A percentile compares a stretch with the other conserved stretches of the same genome.
Conservation (phyloP, 73 alveolate species). For the Paramecium sonneborni region DNA sequence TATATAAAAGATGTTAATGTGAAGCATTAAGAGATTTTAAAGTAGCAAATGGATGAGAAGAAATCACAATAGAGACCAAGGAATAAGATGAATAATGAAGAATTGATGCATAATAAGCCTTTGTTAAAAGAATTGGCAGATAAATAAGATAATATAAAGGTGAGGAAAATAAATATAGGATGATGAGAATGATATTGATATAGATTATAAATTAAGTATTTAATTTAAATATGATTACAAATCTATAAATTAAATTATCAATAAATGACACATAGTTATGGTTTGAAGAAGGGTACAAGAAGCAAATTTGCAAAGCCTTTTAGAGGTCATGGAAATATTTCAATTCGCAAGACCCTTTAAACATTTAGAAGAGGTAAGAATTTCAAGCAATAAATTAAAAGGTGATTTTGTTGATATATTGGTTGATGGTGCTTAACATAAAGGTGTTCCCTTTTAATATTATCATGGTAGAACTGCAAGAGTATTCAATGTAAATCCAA, state of each 20-base stretch:
- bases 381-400: conserved; percentile 53
- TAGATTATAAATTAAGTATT: background rate
- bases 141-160: conserved; percentile 39
- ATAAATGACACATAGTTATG: conserved; percentile 93
- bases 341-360: conserved; percentile 80
- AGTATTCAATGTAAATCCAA: conserved; percentile 89
- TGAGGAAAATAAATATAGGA: conserved; percentile 29
- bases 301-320: conserved; percentile 87
- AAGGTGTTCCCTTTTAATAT: conserved; percentile 91
- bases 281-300: conserved; percentile 94
- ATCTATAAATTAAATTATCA: conserved; percentile 37
- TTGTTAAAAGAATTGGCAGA: conserved; percentile 60
- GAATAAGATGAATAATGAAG: conserved; percentile 57
- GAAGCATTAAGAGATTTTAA: conserved; percentile 57
- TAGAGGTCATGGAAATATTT: conserved; percentile 83
- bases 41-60: conserved; percentile 60
- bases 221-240: conserved; percentile 13
- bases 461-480: conserved; percentile 95
- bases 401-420: conserved; percentile 94
- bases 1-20: conserved; percentile 61
- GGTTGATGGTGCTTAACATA: conserved; percentile 91
- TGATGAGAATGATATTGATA: background rate
- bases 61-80: conserved; percentile 37
- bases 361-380: conserved; percentile 85
- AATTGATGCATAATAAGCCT: conserved; percentile 63